A percentile compares a stretch with the other conserved stretches of the same genome.
phyloP scores from a whole-genome alignment of 768 basidiomycete genomes.

The Psilocybe tampanensis region DNA sequence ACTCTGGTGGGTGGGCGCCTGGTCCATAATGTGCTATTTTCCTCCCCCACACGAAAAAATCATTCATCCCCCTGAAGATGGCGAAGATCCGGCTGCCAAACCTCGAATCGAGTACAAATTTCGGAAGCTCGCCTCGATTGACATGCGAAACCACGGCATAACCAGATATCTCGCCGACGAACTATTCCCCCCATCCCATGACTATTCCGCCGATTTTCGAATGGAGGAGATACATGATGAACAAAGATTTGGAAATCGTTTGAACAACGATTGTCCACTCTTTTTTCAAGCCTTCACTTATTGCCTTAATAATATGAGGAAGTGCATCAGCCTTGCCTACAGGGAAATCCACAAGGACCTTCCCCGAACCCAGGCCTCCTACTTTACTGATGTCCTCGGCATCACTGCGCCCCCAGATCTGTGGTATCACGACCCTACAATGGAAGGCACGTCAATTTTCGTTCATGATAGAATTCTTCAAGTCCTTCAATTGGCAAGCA shows the following conservation, averaged over 20 bases:
- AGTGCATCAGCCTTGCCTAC: background rate
- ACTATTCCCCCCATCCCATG: background rate
- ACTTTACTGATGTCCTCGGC: too few relatives aligned
- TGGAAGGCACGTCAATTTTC: too few relatives aligned
- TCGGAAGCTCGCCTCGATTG: background rate
- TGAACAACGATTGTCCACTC: background rate
- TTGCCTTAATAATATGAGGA: too few relatives aligned
- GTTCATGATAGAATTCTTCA: too few relatives aligned
- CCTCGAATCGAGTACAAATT: background rate
- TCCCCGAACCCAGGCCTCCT: too few relatives aligned
- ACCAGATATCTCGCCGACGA: background rate
- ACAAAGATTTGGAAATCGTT: background rate
- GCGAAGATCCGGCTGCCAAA: background rate
- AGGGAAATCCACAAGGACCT: background rate
- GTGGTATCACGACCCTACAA: too few relatives aligned
- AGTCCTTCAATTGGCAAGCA: too few relatives aligned
- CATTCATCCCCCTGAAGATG: background rate
- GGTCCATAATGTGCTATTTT: background rate
- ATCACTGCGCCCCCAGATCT: too few relatives aligned
- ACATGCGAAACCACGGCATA: background rate
- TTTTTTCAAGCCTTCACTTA: background rate
- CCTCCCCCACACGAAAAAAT: background rate
- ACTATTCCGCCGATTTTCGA: background rate
- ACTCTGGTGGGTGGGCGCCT: conserved; percentile 1
- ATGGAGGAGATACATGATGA: background rate